Base-by-base conservation (phyloP, 345 rosid genomes). In the Carallia pectinifolia region DNA sequence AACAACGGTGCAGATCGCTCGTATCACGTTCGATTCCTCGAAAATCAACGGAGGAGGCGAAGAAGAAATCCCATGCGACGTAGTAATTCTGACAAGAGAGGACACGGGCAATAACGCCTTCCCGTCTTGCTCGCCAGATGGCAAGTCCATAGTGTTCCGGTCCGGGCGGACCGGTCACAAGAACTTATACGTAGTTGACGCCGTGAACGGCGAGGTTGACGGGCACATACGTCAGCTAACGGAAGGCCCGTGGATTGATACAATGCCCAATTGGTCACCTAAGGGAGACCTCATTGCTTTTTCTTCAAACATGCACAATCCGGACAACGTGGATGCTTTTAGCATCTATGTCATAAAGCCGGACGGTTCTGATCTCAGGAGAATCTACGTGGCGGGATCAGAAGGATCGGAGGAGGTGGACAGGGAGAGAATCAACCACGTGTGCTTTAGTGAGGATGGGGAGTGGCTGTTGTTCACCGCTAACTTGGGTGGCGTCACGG, bases 191-290 rank as follows among this genome's bases (percentile, higher is more conserved):
- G 70, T 91, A 19, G 0, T 91, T 2, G 92, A 88, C 34, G 95
- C 92, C 31, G 75, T 80, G 40, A 65, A 86, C 53, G 97, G 95
- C 6, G 97, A 91, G 82, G 69, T 75, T 47, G 16, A 82, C 30
- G 93, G 84, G 16, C 72, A 70, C 15, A 64, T 85, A 36, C 85
- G 87, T n/a, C 88, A 67, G 58, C 67, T 93, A 60, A 93, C 94
- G 9, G 79, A 87, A 0, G 97, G 98, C 1, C 80, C 88, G 17
- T 93, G 98, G 89, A 87, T 87, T 38, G 97, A 90, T 40, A 88
- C 98, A 3, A 93, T 89, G 98, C 97, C 96, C 1, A 70, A 81
- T 19, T 94, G 96, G 97, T 89, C 97, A 1, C 96, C 95, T 0
- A 73, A 64, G 1, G 93, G 91, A 1, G 93, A 94, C 69, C 87